Evolutionary conservation across 1,284 basidiomycete genomes (phyloP).

Genomic region (Porodaedalea pini): DNA sequence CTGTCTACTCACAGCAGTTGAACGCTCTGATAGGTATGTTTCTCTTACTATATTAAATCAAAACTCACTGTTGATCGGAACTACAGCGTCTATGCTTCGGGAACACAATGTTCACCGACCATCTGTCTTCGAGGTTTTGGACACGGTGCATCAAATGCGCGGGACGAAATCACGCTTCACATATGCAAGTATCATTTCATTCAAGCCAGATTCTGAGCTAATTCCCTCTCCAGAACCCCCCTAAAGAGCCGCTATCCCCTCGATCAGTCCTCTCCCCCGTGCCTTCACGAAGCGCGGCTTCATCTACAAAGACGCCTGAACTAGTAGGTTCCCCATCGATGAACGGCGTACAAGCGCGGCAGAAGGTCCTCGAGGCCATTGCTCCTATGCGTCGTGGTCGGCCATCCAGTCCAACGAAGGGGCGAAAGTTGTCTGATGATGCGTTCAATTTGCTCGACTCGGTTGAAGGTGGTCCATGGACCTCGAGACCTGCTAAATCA

Average conservation of each 20-base stretch:
- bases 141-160: conserved; percentile 74
- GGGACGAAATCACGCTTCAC: conserved; percentile 78
- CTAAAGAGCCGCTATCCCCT: conserved; percentile 18
- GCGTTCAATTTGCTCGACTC: conserved; percentile 10
- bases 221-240: conserved; percentile 39
- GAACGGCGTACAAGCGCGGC: conserved; percentile 61
- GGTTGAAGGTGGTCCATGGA: conserved; percentile 14
- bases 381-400: conserved; percentile 75
- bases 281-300: neutral
- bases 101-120: conserved; percentile 84
- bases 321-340: conserved; percentile 29
- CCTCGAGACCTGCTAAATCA: conserved; percentile 16
- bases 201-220: conserved; percentile 39
- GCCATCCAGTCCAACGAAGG: conserved; percentile 45
- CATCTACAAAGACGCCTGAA: conserved; percentile 1
- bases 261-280: conserved; percentile 11
- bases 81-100: conserved; percentile 77
- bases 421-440: conserved; percentile 23
- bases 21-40: conserved; percentile 82
- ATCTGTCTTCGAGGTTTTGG: conserved; percentile 75
- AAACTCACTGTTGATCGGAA: conserved; percentile 6
- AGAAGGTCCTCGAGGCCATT: conserved; percentile 71
- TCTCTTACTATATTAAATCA: conserved; percentile 15
- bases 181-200: conserved; percentile 43
- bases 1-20: conserved; percentile 85